Percentiles rank a stretch among this genome's conserved stretches.
phyloP scores from a whole-genome alignment of 1,284 basidiomycete species.

The Inonotus hispidus region DNA sequence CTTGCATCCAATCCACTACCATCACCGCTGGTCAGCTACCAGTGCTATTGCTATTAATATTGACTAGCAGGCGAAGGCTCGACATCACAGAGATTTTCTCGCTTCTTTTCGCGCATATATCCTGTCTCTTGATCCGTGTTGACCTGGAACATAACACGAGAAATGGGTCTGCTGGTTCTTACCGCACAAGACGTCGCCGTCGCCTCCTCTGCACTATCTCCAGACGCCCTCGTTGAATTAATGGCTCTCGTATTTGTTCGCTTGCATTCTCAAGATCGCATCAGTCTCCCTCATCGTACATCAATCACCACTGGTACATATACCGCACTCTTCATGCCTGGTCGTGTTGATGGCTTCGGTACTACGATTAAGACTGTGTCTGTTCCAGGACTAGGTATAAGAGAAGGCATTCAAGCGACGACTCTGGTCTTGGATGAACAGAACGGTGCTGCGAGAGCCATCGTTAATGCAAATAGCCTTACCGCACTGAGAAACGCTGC shows the following conservation, averaged over 20 bases:
- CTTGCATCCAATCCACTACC: background rate
- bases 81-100: too few species aligned
- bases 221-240: conserved; percentile 2
- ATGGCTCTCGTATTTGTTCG: conserved; percentile 15
- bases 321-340: conserved; percentile 67
- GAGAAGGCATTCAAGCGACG: conserved; percentile 64
- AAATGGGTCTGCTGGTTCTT: conserved; percentile 10
- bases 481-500: conserved; percentile 80
- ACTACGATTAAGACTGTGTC: conserved; percentile 72
- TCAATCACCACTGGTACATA: conserved; percentile 44
- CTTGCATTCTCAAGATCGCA: conserved; percentile 11
- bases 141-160: too few species aligned
- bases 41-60: too few species aligned
- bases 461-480: conserved; percentile 71
- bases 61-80: too few species aligned
- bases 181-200: conserved; percentile 9
- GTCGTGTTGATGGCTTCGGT: conserved; percentile 40
- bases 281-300: conserved; percentile 45
- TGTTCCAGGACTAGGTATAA: conserved; percentile 40
- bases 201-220: conserved; percentile 2
- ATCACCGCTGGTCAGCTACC: background rate
- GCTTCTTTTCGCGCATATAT: too few species aligned
- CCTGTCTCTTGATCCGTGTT: too few species aligned
- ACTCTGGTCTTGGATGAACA: conserved; percentile 72
- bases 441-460: conserved; percentile 59